Base-by-base conservation (phyloP, 176 grass and related monocot genomes). In the sorghum (Sorghum bicolor) region DNA sequence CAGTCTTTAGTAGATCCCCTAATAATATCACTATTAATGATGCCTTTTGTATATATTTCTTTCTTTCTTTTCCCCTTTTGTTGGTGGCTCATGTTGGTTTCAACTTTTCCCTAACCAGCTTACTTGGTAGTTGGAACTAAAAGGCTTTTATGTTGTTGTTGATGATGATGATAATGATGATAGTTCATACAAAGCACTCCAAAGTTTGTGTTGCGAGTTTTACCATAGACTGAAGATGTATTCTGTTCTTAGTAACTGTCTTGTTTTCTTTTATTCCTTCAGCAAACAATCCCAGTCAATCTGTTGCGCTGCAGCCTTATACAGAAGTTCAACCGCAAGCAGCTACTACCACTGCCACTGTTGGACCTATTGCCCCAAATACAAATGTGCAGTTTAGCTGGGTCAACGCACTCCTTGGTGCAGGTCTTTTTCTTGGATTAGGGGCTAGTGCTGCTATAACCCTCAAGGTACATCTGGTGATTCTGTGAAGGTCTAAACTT, bases 321-420 rank as follows among this genome's bases (percentile, higher is more conserved):
- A 66, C 74, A 68, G 43, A 75, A 37, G 84, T 58, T 78, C 81
- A 92, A 65, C 22, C 67, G 25, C 93, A 85, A 80, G 70, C 80
- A 15, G 67, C 77, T 28, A 67, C 70, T 76, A 64, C 74, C 22
- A 70, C 77, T 82, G 33, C 48, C 17, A 64, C 31, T 79, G 38
- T 64, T 72, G 81, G 74, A 67, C 41, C 79, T 36, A 74, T 93
- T 8, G 17, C 37, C 22, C 63, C 85, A 77, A 33, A 72, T 32
- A 40, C 68, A 4, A 73, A 78, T 33, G 76, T 44, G 19, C 90
- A 82, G 2, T 87, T 90, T 74, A 94, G 80, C 33, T 95, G 89
- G 96, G 90, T 81, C 39, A 83, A 88, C 79, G 36, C 79, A 8
- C 77, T 93, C 83, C 79, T 95, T 87, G 96, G 89, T 75, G 86